phyloP scores from a whole-genome alignment of 164 flowering plant genomes.

The Pachysandra terminalis region DNA sequence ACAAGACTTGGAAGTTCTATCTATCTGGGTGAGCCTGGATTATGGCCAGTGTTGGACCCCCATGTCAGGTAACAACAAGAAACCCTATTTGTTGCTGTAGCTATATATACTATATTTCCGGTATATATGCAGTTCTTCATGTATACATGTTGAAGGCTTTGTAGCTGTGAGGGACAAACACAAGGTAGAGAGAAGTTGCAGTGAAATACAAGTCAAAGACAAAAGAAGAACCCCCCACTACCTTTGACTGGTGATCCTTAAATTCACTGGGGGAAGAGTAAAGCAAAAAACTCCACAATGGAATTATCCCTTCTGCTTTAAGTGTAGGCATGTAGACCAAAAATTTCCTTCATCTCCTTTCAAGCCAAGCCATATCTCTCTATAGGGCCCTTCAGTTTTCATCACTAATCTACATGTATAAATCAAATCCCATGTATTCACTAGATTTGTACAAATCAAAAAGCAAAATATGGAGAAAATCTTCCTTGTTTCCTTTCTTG shows the following conservation, averaged over 20 bases:
- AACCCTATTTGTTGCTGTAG: no score
- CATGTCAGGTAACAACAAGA: no score
- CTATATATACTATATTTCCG: no score
- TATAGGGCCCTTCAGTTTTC: constrained; percentile 34
- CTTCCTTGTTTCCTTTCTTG: constrained; percentile 38
- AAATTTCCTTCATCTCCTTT: constrained; percentile 52
- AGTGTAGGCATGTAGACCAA: constrained; percentile 47
- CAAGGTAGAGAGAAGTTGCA: no score
- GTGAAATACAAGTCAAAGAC: neutral
- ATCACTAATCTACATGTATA: constrained; percentile 48
- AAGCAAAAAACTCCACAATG: constrained; percentile 47
- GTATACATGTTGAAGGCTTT: no score
- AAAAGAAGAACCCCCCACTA: neutral
- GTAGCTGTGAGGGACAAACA: neutral
- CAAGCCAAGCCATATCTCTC: constrained; percentile 65
- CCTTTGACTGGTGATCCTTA: constrained; percentile 18
- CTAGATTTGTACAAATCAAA: constrained; percentile 31
- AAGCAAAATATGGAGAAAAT: constrained; percentile 45
- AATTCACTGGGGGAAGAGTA: constrained; percentile 49
- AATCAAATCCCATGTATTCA: constrained; percentile 37
- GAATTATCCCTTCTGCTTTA: constrained; percentile 54
- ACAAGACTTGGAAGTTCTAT: no score
- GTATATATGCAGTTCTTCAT: no score
- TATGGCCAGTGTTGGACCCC: no score
- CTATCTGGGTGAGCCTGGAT: no score